Conservation (phyloP, 148 eudicot genomes). For the Rhododendron ovatum region DNA sequence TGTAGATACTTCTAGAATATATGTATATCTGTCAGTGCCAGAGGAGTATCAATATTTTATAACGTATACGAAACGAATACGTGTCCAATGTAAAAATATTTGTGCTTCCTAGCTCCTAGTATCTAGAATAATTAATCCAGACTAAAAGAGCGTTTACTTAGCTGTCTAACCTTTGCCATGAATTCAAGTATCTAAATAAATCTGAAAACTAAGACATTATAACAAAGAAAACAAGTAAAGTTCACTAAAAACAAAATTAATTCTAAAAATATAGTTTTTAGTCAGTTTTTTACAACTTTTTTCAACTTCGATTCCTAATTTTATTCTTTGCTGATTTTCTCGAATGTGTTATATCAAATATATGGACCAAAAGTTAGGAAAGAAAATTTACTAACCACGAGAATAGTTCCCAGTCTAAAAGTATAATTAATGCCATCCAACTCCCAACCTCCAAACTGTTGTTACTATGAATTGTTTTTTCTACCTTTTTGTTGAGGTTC, state of each 20-base stretch:
- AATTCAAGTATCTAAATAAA: not conserved
- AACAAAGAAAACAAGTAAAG: not conserved
- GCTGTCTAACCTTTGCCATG: not conserved
- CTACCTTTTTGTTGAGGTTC: too few relatives aligned
- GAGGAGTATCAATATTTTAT: not conserved
- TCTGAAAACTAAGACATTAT: not conserved
- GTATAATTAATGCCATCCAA: not conserved
- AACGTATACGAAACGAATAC: not conserved
- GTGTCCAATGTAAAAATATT: not conserved
- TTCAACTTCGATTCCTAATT: not conserved
- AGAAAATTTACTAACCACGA: not conserved
- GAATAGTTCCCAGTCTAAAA: not conserved
- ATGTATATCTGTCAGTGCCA: not conserved
- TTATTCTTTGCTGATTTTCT: not conserved
- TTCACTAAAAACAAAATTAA: not conserved
- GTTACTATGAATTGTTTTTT: too few relatives aligned
- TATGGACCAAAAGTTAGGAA: not conserved
- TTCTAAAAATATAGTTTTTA: not conserved
- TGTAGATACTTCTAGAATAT: not conserved
- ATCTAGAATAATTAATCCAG: too few relatives aligned
- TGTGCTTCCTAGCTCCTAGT: too few relatives aligned
- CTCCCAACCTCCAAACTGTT: too few relatives aligned
- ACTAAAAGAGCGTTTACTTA: not conserved
- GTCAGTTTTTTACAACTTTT: not conserved
- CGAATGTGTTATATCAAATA: not conserved